phyloP scores from a whole-genome alignment of 805 yeast species.

The Wickerhamomyces bovis region DNA sequence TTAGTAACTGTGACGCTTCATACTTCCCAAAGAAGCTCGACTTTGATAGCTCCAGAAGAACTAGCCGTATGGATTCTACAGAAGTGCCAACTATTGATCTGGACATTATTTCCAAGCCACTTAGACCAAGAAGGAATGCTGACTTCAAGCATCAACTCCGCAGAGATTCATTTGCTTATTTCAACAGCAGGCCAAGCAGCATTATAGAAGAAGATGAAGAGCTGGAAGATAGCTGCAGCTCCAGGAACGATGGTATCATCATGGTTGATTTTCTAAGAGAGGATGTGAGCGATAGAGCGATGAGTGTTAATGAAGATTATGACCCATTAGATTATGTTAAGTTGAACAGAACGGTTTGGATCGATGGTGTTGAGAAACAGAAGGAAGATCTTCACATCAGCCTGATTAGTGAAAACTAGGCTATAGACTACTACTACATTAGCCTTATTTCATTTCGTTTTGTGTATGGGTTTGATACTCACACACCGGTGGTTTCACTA shows the following conservation, averaged over 20 bases:
- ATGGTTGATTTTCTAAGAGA: conserved; percentile 19
- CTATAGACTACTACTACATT: background rate
- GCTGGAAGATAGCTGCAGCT: background rate
- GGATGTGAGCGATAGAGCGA: conserved; percentile 11
- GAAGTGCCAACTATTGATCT: conserved; percentile 13
- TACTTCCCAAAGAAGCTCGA: background rate
- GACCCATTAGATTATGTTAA: conserved; percentile 9
- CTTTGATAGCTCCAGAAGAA: background rate
- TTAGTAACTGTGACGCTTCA: background rate
- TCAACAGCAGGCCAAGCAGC: background rate
- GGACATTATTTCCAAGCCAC: conserved; percentile 10
- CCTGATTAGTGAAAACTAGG: background rate
- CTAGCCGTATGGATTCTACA: background rate
- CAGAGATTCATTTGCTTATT: conserved; percentile 2
- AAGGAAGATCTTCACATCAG: background rate
- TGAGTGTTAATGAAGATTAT: conserved; percentile 9
- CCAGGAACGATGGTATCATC: conserved; percentile 4
- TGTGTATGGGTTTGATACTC: background rate
- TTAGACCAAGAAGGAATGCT: conserved; percentile 5
- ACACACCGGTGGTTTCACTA: too few relatives aligned
- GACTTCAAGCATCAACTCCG: background rate
- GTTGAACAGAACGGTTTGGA: conserved; percentile 3
- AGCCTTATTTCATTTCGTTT: too few relatives aligned
- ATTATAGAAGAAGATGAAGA: conserved; percentile 3
- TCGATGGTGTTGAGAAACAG: conserved; percentile 1